Conservation (phyloP, 441 rosid genomes). For the Capsella rubella region DNA sequence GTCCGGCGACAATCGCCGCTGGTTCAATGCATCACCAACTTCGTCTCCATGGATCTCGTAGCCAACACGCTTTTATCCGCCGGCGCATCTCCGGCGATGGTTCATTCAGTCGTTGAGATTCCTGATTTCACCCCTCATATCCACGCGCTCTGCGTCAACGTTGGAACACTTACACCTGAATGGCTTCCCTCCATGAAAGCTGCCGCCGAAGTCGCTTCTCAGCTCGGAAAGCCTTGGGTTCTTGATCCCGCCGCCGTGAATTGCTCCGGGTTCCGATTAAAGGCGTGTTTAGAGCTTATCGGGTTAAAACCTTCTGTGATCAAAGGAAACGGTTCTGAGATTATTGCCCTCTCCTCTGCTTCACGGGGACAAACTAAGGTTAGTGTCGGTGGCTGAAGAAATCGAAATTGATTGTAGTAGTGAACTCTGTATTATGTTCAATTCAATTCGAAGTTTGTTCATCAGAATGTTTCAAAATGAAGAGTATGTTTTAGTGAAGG, state of each 20-base stretch:
- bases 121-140: constrained; percentile 81
- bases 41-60: constrained; percentile 89
- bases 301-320: constrained; percentile 69
- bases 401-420: constrained; percentile 2
- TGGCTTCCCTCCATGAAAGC: constrained; percentile 84
- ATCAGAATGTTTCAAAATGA: neutral
- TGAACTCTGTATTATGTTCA: neutral
- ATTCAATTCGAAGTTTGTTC: neutral
- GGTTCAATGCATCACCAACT: constrained; percentile 92
- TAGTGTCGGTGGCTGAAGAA: constrained; percentile 3
- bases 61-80: constrained; percentile 87
- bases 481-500: neutral
- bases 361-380: constrained; percentile 71
- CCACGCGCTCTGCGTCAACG: constrained; percentile 74
- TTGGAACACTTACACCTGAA: constrained; percentile 71
- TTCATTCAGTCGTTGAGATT: constrained; percentile 71
- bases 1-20: constrained; percentile 70
- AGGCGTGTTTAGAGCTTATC: constrained; percentile 77
- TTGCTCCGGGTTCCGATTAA: constrained; percentile 70
- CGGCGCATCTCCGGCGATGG: constrained; percentile 96
- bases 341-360: constrained; percentile 71
- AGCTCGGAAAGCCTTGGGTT: constrained; percentile 75
- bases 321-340: constrained; percentile 88
- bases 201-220: constrained; percentile 58
- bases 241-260: constrained; percentile 94